Conservation (phyloP, 768 basidiomycete genomes). For the Lenzites betulinus region DNA sequence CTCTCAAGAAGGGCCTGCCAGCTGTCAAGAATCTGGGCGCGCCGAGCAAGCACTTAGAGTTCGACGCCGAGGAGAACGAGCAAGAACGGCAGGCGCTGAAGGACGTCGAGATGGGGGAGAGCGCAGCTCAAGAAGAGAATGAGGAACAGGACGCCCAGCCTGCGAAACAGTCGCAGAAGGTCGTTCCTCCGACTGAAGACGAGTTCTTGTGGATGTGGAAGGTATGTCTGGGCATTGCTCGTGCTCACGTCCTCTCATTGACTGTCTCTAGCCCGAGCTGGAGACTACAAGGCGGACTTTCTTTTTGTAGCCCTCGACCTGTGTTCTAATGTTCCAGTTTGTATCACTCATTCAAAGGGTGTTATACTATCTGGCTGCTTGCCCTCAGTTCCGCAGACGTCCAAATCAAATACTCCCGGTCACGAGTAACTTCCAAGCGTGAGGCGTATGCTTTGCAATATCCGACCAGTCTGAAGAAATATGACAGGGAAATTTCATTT, state of each 20-base stretch:
- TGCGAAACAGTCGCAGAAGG: conserved; percentile 30
- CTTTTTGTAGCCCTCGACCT: conserved; percentile 59
- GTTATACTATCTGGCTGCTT: background rate
- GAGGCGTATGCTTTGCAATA: too few species aligned
- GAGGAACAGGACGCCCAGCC: conserved; percentile 28
- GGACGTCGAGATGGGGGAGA: conserved; percentile 33
- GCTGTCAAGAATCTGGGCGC: conserved; percentile 73
- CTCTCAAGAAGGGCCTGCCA: conserved; percentile 86
- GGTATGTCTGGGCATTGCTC: conserved; percentile 46
- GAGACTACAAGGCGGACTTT: conserved; percentile 90
- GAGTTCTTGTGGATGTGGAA: conserved; percentile 92
- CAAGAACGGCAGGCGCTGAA: conserved; percentile 11
- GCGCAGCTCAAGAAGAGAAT: conserved; percentile 34
- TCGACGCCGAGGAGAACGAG: conserved; percentile 39
- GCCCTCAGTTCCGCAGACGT: too few species aligned
- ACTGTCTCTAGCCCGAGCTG: conserved; percentile 72
- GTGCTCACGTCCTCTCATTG: conserved; percentile 1
- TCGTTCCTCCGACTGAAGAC: conserved; percentile 65
- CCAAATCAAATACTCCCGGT: too few species aligned
- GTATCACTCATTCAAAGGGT: background rate
- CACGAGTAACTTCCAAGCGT: too few species aligned
- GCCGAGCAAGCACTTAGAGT: conserved; percentile 54
- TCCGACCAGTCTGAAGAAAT: too few species aligned
- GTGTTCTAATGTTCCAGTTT: background rate
- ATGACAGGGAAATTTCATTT: too few species aligned